Evolutionary conservation across 2,329 filamentous ascomycete genomes (phyloP).

Genomic region (Dactylellina drechsleri): DNA sequence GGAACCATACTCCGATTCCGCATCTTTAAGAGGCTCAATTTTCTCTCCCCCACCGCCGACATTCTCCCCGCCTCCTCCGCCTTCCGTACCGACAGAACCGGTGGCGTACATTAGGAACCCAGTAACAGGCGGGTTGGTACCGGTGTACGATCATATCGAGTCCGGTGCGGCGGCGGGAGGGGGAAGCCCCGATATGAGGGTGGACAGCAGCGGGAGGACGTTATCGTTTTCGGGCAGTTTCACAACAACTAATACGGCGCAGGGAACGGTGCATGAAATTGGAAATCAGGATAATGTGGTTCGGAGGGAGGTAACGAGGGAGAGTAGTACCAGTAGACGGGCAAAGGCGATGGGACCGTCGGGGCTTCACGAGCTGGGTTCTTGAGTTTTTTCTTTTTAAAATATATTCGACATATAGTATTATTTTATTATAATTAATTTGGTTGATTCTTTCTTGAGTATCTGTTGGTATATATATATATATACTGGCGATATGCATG

Average conservation of each 20-base stretch:
- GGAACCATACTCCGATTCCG: not conserved
- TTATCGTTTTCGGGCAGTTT: not conserved
- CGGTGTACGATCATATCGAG: slow-evolving; percentile 19
- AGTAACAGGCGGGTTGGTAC: slow-evolving; percentile 7
- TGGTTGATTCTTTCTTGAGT: too few relatives aligned
- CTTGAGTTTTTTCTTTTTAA: too few relatives aligned
- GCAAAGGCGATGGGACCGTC: too few relatives aligned
- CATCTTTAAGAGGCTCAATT: not conserved
- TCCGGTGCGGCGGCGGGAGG: not conserved
- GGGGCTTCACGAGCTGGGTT: too few relatives aligned
- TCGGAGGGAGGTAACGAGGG: not conserved
- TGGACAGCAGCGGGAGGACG: not conserved
- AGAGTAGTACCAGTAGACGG: too few relatives aligned
- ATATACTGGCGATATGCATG: too few relatives aligned
- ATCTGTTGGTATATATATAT: too few relatives aligned
- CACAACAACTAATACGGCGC: not conserved
- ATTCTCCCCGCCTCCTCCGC: not conserved
- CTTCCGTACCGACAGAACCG: not conserved
- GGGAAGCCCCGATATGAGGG: not conserved
- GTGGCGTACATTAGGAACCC: slow-evolving; percentile 19
- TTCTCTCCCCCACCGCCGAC: not conserved
- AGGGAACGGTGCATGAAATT: too few relatives aligned
- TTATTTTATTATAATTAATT: too few relatives aligned
- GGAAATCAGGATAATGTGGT: not conserved
- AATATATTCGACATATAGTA: too few relatives aligned